Percentiles rank a stretch among this genome's conserved stretches.
These are phyloP conservation scores for Globisporangium yorkense DNA, from an alignment of 352 stramenopile genomes.

Conservation along the genomic window DNA sequence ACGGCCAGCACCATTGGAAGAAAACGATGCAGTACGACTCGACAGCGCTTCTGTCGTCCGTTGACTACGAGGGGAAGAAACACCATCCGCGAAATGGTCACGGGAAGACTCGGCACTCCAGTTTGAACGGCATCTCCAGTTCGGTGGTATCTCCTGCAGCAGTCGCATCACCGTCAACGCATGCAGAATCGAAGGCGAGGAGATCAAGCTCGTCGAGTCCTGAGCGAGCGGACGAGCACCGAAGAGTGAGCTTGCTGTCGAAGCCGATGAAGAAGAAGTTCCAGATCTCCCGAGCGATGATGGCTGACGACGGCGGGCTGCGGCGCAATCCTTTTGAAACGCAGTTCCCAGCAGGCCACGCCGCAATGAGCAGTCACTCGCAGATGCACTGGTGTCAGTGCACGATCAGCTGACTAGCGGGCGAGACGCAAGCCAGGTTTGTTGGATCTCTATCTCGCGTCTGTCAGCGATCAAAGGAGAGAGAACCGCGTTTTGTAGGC, in stretches of 20 bases:
- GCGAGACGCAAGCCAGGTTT: not conserved
- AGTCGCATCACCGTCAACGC: not conserved
- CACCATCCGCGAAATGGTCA: constrained; percentile 1
- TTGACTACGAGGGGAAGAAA: not conserved
- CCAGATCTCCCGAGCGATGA: constrained; percentile 23
- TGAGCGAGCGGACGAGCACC: not conserved
- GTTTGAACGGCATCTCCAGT: not conserved
- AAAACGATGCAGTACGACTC: not conserved
- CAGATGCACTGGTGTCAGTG: constrained; percentile 65
- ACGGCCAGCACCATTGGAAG: not conserved
- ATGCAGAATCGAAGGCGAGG: constrained; percentile 7
- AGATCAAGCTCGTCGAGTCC: not conserved
- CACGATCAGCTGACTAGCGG: constrained; percentile 28
- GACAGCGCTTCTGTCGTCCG: constrained; percentile 1
- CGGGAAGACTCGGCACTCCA: not conserved
- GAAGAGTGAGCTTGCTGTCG: constrained; percentile 36
- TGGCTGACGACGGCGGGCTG: constrained; percentile 14
- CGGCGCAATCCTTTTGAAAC: constrained; percentile 33
- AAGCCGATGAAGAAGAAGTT: constrained; percentile 48
- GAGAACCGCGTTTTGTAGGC: not conserved
- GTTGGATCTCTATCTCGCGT: too few species aligned
- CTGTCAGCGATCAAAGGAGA: not conserved
- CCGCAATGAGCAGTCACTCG: constrained; percentile 2
- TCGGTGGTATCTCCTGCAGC: constrained; percentile 9
- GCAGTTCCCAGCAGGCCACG: constrained; percentile 7